phyloP scores from a whole-genome alignment of 2,329 filamentous ascomycete genomes.

The Aspergillus quadricinctus region DNA sequence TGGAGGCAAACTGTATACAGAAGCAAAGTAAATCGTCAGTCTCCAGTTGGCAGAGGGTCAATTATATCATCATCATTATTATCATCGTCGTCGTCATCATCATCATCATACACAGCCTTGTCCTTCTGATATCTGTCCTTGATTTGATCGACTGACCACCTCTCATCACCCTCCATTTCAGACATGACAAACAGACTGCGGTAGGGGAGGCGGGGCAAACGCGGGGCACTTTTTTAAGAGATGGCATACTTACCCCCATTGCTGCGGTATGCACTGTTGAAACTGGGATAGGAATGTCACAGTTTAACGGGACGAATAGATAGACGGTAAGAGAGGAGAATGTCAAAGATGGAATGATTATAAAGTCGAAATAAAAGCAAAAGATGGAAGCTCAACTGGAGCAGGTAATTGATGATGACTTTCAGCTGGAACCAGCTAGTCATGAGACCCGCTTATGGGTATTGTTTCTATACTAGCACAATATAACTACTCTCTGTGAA shows the following conservation, averaged over 20 bases:
- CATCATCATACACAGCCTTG: background rate
- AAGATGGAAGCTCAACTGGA: background rate
- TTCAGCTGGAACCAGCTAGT: background rate
- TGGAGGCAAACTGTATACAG: conserved; percentile 32
- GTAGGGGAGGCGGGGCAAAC: background rate
- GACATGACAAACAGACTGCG: no score
- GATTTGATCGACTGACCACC: background rate
- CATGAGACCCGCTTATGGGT: background rate
- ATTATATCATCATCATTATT: background rate
- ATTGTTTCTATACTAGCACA: background rate
- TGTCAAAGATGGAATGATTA: background rate
- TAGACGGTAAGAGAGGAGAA: background rate
- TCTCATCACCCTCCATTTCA: background rate
- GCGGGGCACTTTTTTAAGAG: background rate
- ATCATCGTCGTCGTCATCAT: background rate
- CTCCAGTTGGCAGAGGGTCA: conserved; percentile 13
- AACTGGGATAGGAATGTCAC: background rate
- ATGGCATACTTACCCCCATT: background rate
- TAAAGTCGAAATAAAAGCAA: background rate
- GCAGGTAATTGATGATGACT: background rate
- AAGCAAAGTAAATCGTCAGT: background rate
- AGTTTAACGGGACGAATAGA: background rate
- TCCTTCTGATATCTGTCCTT: background rate
- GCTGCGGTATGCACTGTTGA: background rate
- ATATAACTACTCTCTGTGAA: background rate